phyloP scores from a whole-genome alignment of 2,329 filamentous ascomycete species.

The Raffaelea arxii region DNA sequence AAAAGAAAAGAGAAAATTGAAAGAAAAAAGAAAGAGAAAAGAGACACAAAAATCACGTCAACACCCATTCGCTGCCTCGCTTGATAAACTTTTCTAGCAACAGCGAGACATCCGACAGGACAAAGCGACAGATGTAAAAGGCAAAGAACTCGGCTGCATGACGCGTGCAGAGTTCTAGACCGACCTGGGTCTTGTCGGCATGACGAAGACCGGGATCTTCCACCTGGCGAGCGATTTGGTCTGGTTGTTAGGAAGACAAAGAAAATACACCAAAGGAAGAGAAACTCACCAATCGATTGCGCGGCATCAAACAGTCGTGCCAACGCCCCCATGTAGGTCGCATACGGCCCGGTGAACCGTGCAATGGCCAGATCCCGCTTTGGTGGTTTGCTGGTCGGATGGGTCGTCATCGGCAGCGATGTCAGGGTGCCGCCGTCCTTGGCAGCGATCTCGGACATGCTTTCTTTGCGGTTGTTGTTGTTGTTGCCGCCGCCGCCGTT shows the following conservation, averaged over 20 bases:
- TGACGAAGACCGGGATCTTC: constrained; percentile 89
- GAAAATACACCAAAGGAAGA: neutral
- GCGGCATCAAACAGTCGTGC: constrained; percentile 87
- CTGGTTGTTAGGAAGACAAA: constrained; percentile 31
- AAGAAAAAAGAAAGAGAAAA: neutral
- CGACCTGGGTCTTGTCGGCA: constrained; percentile 88
- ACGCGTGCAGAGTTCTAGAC: constrained; percentile 82
- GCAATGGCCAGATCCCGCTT: constrained; percentile 62
- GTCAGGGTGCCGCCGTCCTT: constrained; percentile 34
- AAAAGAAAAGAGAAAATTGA: neutral
- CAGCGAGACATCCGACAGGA: constrained; percentile 72
- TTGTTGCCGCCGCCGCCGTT: neutral
- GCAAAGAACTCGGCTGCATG: constrained; percentile 97
- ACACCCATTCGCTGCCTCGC: constrained; percentile 89
- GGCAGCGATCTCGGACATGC: constrained; percentile 32
- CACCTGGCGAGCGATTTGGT: constrained; percentile 92
- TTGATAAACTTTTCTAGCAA: constrained; percentile 97
- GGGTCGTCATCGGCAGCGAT: constrained; percentile 66
- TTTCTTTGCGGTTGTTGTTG: constrained; percentile 31
- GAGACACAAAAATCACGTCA: constrained; percentile 17
- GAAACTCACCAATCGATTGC: constrained; percentile 73
- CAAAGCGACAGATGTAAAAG: constrained; percentile 93
- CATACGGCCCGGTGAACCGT: constrained; percentile 73
- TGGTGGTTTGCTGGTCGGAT: constrained; percentile 55
- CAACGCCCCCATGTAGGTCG: constrained; percentile 83